phyloP scores from a whole-genome alignment of 805 yeast species.

The Candida anglica region DNA sequence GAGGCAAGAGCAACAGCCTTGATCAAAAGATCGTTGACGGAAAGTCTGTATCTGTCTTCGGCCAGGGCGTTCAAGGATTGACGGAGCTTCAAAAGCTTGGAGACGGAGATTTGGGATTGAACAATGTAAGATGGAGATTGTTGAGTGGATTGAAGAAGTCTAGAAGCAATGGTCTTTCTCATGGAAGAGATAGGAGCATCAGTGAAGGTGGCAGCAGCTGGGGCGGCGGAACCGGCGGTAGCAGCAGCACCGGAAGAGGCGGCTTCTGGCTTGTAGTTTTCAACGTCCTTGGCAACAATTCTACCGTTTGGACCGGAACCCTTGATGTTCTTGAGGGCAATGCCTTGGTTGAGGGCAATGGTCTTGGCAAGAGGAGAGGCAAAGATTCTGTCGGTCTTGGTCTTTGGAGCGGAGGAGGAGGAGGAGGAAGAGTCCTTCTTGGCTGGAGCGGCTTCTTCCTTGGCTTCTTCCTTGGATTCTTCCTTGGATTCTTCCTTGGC shows the following conservation, averaged over 20 bases:
- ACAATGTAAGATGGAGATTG: constrained; percentile 90
- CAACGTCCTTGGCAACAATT: constrained; percentile 87
- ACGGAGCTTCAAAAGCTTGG: constrained; percentile 89
- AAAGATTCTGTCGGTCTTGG: constrained; percentile 64
- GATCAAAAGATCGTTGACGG: constrained; percentile 90
- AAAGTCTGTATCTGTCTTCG: constrained; percentile 83
- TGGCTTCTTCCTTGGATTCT: constrained; percentile 17
- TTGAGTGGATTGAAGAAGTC: constrained; percentile 82
- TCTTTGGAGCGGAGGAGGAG: constrained; percentile 30
- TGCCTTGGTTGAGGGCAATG: constrained; percentile 88
- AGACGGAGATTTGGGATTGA: constrained; percentile 79
- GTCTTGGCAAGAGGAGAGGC: constrained; percentile 96
- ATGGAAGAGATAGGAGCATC: constrained; percentile 86
- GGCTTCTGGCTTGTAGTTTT: constrained; percentile 53
- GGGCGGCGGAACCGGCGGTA: constrained; percentile 40
- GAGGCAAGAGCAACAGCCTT: constrained; percentile 93
- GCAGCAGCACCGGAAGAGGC: constrained; percentile 41
- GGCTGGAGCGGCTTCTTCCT: constrained; percentile 22
- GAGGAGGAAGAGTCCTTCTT: constrained; percentile 28
- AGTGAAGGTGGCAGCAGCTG: constrained; percentile 59
- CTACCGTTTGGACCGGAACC: constrained; percentile 97
- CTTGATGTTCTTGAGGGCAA: constrained; percentile 75
- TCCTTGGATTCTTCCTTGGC: constrained; percentile 32
- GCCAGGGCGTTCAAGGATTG: constrained; percentile 81
- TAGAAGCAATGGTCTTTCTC: constrained; percentile 91